Conservation (phyloP, 2,329 filamentous ascomycete genomes). For the Epichloe bromicola region DNA sequence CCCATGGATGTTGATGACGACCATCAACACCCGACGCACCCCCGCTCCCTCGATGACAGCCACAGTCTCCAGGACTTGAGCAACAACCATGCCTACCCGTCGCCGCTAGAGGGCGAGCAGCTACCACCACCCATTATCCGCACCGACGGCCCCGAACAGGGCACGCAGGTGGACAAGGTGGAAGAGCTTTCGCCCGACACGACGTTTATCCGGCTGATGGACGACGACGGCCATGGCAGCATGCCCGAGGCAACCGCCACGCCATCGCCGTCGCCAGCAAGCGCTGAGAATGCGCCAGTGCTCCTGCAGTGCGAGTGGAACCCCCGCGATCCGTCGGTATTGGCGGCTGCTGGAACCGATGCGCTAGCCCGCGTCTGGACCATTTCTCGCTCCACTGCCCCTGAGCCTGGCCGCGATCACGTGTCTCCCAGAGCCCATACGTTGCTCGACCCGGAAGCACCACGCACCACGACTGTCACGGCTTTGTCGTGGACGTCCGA, state of each 20-base stretch:
- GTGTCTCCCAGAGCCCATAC: conserved; percentile 23
- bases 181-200: conserved; percentile 46
- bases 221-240: conserved; percentile 23
- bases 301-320: conserved; percentile 59
- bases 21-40: conserved; percentile 19
- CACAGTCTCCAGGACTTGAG: conserved; percentile 19
- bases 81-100: conserved; percentile 49
- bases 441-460: conserved; percentile 40
- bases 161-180: conserved; percentile 52
- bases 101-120: conserved; percentile 46
- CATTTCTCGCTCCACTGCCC: conserved; percentile 39
- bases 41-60: conserved; percentile 9
- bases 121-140: conserved; percentile 37
- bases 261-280: conserved; percentile 24
- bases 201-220: conserved; percentile 45
- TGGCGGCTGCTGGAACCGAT: conserved; percentile 57
- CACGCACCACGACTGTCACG: conserved; percentile 39
- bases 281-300: conserved; percentile 41
- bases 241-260: conserved; percentile 17
- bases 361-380: conserved; percentile 59
- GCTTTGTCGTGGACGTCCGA: conserved; percentile 48
- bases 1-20: conserved; percentile 45
- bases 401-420: conserved; percentile 27
- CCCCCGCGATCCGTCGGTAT: conserved; percentile 48
- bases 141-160: conserved; percentile 50